Base-by-base conservation (phyloP, 2,329 filamentous ascomycete species). In the Lojkania enalia region DNA sequence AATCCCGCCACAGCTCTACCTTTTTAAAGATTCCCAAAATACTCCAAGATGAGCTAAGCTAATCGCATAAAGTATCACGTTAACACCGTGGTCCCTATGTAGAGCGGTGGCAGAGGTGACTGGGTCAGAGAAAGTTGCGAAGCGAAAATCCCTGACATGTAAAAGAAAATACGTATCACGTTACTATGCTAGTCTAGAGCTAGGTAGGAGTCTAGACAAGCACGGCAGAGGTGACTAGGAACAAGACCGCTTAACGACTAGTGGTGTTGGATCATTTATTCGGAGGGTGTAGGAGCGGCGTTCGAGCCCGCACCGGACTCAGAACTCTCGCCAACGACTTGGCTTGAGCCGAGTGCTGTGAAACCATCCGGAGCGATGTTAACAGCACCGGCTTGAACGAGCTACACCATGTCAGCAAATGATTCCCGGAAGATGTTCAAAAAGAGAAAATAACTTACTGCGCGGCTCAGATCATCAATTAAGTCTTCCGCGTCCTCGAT, bases 351-450 rank as follows among this genome's bases (percentile, higher is more conserved):
- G 2, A 70, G 50, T 7, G 90, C 90, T 55, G 86, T 80, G 66
- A 97, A 88, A 4, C 87, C 89, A 53, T 95, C 87, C 11, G 94
- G 71, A 0, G 88, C 90, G 39, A 97, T 85, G 44, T 83, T 89
- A 11, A 97, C 91, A 6, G 94, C 92, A 38, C 94, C 92, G 4
- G 94, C 90, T 83, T 96, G 88, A 20, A 97, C 90, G 52, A 99
- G 83, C 69, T 72, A 23, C 12, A 40, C 1, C 1, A 20, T 16
- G 30, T 63, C 41, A 62, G 54, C 21, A 48, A 16, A 3, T 29
- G 20, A 14, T 25, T 20, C 35, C 30, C 13, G 7, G 12, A 3
- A 13, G 25, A 20, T 19, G 19, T 13, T 42, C 2, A 20, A 27
- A 33, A 1, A 2, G 21, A 15, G 16, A 15, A 25, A 13, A 46